Percentiles rank a stretch among this genome's conserved stretches.
phyloP scores from a whole-genome alignment of 768 basidiomycete species.

The Boletus subcaerulescens region DNA sequence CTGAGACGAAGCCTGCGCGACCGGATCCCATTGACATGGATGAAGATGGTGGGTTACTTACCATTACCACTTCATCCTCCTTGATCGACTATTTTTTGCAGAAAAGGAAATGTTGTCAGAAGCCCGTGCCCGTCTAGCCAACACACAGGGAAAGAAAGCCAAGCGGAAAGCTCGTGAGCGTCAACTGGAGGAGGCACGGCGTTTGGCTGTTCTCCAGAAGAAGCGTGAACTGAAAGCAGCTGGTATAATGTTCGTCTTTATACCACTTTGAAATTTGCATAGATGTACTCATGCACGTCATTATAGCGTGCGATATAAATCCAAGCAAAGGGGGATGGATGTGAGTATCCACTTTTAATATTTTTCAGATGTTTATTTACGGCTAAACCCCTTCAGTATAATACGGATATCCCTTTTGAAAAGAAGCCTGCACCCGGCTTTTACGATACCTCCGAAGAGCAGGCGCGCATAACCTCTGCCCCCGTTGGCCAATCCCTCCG shows the following conservation, averaged over 20 bases:
- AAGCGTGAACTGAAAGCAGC: conserved; percentile 97
- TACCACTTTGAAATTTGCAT: background rate
- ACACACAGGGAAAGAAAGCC: conserved; percentile 99
- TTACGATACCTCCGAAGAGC: conserved; percentile 95
- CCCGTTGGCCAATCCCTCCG: conserved; percentile 90
- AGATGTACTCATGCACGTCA: background rate
- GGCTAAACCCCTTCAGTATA: conserved; percentile 59
- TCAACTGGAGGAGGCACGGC: conserved; percentile 92
- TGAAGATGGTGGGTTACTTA: conserved; percentile 75
- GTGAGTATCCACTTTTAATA: conserved; percentile 42
- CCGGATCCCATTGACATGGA: conserved; percentile 99
- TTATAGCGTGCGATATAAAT: conserved; percentile 83
- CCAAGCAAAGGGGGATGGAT: conserved; percentile 98
- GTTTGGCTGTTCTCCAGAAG: conserved; percentile 94
- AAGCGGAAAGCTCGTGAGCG: conserved; percentile 98
- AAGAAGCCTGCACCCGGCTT: conserved; percentile 95
- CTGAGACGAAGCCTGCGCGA: conserved; percentile 95
- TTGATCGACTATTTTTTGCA: conserved; percentile 29
- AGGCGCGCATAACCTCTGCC: conserved; percentile 79
- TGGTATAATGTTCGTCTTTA: conserved; percentile 79
- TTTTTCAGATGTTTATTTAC: background rate
- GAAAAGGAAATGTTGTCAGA: conserved; percentile 99
- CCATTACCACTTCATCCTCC: background rate
- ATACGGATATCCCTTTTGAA: conserved; percentile 97
- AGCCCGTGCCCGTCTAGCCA: conserved; percentile 94